A percentile compares a stretch with the other conserved stretches of the same genome.
phyloP scores from a whole-genome alignment of 345 rosid species.

The Punica granatum region DNA sequence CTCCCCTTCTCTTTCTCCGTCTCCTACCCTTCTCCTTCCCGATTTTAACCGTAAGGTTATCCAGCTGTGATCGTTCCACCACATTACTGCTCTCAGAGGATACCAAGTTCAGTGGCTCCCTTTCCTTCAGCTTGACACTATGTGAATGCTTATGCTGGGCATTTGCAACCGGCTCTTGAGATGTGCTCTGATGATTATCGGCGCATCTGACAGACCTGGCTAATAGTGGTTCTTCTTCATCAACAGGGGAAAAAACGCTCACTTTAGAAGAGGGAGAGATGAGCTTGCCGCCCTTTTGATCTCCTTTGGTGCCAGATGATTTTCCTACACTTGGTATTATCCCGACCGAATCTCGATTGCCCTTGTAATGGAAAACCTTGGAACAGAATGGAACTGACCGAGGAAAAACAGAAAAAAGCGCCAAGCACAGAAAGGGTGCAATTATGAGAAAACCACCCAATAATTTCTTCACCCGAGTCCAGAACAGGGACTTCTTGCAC shows the following conservation, averaged over 20 bases:
- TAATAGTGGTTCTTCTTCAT: conserved; percentile 26
- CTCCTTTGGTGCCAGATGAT: conserved; percentile 24
- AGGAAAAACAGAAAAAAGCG: conserved; percentile 34
- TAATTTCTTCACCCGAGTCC: conserved; percentile 53
- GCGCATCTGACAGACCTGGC: conserved; percentile 14
- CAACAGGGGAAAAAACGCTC: conserved; percentile 32
- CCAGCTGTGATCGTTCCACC: conserved; percentile 33
- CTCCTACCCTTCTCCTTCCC: conserved; percentile 63
- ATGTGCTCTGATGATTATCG: conserved; percentile 13
- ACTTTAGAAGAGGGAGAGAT: conserved; percentile 28
- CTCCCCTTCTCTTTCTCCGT: conserved; percentile 71
- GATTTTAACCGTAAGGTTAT: conserved; percentile 44
- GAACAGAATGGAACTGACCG: conserved; percentile 25
- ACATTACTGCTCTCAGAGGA: conserved; percentile 19
- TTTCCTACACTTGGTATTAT: conserved; percentile 28
- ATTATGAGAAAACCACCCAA: conserved; percentile 30
- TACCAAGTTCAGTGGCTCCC: conserved; percentile 17
- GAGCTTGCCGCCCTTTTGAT: conserved; percentile 19
- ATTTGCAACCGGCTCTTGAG: conserved; percentile 7
- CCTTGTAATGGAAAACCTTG: conserved; percentile 25
- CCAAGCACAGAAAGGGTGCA: conserved; percentile 34
- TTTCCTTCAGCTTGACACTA: conserved; percentile 16
- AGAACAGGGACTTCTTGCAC: conserved; percentile 55
- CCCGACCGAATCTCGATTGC: conserved; percentile 21
- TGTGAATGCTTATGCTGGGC: conserved; percentile 12